These are phyloP conservation scores for Fusarium beomiforme DNA, from an alignment of 2,329 filamentous ascomycete species.

Conservation along the genomic window DNA sequence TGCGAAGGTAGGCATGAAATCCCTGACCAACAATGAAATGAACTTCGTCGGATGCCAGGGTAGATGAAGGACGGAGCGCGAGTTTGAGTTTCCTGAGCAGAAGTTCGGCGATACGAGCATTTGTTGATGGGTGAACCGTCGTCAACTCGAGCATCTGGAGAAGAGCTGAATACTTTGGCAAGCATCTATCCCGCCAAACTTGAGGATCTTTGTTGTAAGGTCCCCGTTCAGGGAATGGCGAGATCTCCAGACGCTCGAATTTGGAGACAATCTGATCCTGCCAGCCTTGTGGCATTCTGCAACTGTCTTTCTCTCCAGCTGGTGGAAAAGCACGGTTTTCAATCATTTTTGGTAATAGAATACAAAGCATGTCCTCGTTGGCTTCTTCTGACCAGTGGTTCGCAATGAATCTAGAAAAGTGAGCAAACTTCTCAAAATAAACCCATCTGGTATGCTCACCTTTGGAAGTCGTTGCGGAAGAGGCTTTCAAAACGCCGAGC, in stretches of 20 bases:
- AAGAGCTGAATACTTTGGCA: constrained; percentile 75
- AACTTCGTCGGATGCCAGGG: constrained; percentile 69
- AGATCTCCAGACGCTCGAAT: constrained; percentile 72
- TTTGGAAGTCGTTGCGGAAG: constrained; percentile 84
- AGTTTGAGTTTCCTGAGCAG: constrained; percentile 73
- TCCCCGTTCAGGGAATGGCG: constrained; percentile 71
- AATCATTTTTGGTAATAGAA: constrained; percentile 74
- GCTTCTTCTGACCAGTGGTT: constrained; percentile 74
- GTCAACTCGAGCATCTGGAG: constrained; percentile 71
- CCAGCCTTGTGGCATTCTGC: constrained; percentile 72
- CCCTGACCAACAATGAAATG: constrained; percentile 80
- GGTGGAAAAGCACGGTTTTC: constrained; percentile 64
- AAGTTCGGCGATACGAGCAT: constrained; percentile 72
- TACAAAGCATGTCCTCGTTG: constrained; percentile 75
- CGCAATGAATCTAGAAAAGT: constrained; percentile 72
- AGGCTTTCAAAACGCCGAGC: constrained; percentile 79
- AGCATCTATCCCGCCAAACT: constrained; percentile 69
- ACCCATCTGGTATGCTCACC: constrained; percentile 56
- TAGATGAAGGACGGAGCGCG: constrained; percentile 69
- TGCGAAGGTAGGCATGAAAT: constrained; percentile 76
- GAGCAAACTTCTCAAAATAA: constrained; percentile 25
- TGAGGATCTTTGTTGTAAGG: constrained; percentile 70
- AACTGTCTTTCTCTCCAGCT: constrained; percentile 61
- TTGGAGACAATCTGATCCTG: constrained; percentile 77
- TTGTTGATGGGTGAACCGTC: constrained; percentile 72